These are phyloP conservation scores for Phytophthora megakarya DNA, from an alignment of 352 stramenopile species.

Conservation along the genomic window DNA sequence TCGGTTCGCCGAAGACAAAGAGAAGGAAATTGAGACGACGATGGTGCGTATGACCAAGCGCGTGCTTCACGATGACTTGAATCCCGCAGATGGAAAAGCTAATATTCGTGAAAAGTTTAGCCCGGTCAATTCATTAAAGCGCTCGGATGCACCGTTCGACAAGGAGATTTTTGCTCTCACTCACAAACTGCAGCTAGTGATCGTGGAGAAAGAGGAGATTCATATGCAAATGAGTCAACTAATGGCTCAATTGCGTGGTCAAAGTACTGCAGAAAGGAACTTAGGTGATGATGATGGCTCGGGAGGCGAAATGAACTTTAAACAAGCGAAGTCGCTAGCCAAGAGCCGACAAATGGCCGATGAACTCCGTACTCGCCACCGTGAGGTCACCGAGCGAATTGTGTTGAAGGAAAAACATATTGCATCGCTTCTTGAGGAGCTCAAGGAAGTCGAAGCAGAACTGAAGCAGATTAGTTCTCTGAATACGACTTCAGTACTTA, in stretches of 20 bases:
- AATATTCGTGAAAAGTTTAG: constrained; percentile 32
- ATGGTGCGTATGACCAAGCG: constrained; percentile 79
- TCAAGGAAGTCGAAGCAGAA: constrained; percentile 67
- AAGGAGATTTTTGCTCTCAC: constrained; percentile 82
- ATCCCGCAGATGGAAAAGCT: constrained; percentile 15
- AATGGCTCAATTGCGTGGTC: constrained; percentile 44
- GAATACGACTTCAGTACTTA: constrained; percentile 25
- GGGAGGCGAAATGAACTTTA: constrained; percentile 8
- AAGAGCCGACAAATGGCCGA: constrained; percentile 50
- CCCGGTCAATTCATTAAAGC: constrained; percentile 18
- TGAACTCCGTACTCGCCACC: constrained; percentile 46
- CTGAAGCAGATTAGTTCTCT: constrained; percentile 55
- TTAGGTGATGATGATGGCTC: constrained; percentile 3
- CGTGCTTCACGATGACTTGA: constrained; percentile 55
- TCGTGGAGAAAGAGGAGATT: constrained; percentile 80
- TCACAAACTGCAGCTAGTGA: constrained; percentile 73
- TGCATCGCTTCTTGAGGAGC: constrained; percentile 53
- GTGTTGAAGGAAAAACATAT: constrained; percentile 56
- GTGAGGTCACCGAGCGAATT: constrained; percentile 56
- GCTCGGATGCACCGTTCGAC: constrained; percentile 50
- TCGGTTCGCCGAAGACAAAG: constrained; percentile 63
- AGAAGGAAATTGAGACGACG: constrained; percentile 70
- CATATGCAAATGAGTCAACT: constrained; percentile 71
- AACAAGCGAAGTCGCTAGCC: constrained; percentile 37
- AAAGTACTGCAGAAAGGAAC: constrained; percentile 11